A percentile compares a stretch with the other conserved stretches of the same genome.
Conservation (phyloP, 1,139 yeast species). For the Eremothecium cymbalariae region DNA sequence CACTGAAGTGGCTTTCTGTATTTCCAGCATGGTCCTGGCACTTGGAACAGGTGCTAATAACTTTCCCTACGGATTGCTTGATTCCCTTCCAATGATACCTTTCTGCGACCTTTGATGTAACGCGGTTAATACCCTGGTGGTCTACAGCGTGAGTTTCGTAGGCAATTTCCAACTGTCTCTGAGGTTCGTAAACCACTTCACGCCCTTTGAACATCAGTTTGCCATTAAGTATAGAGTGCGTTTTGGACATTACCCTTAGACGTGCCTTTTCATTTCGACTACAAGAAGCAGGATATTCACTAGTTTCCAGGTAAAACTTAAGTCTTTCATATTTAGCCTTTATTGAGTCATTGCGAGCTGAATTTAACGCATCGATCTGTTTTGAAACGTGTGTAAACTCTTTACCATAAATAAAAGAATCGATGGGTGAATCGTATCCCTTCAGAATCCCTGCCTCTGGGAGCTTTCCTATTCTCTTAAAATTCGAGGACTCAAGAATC, state of each 20-base stretch:
- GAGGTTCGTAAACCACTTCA: slow-evolving; percentile 73
- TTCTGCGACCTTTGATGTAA: slow-evolving; percentile 70
- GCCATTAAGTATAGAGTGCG: slow-evolving; percentile 63
- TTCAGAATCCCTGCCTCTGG: slow-evolving; percentile 81
- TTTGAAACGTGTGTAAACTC: slow-evolving; percentile 35
- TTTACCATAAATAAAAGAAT: slow-evolving; percentile 66
- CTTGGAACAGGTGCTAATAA: slow-evolving; percentile 65
- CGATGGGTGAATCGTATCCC: slow-evolving; percentile 77
- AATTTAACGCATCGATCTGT: slow-evolving; percentile 26
- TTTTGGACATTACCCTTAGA: slow-evolving; percentile 71
- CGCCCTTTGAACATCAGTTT: slow-evolving; percentile 68
- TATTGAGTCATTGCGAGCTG: slow-evolving; percentile 24
- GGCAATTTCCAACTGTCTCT: slow-evolving; percentile 66
- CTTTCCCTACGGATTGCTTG: slow-evolving; percentile 77
- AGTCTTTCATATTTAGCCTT: slow-evolving; percentile 57
- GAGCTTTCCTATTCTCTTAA: slow-evolving; percentile 68
- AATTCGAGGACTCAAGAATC: slow-evolving; percentile 72
- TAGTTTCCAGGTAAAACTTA: slow-evolving; percentile 70
- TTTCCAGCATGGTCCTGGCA: slow-evolving; percentile 45
- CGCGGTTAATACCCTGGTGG: slow-evolving; percentile 88
- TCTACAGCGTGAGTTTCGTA: slow-evolving; percentile 57
- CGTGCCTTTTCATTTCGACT: slow-evolving; percentile 80
- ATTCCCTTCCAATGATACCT: slow-evolving; percentile 87
- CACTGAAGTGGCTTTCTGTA: slow-evolving; percentile 15
- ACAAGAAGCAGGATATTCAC: slow-evolving; percentile 76